These are phyloP conservation scores for Globisporangium okanoganense DNA, from an alignment of 352 stramenopile species.

Conservation along the genomic window DNA sequence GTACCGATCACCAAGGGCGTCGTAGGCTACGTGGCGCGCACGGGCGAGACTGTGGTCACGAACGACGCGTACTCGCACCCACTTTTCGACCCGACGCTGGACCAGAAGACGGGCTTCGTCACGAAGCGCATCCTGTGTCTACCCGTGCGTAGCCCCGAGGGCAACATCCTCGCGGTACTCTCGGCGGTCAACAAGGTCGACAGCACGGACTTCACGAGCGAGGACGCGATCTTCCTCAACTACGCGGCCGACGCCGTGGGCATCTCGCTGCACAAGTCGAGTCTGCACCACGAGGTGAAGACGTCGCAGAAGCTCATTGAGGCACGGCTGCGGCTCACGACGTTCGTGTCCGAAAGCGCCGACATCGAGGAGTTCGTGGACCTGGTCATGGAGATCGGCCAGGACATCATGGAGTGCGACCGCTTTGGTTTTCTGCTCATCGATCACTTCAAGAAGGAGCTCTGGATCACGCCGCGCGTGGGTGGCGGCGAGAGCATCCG, in stretches of 20 bases:
- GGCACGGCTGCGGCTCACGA: slow-evolving; percentile 53
- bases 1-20: slow-evolving; percentile 68
- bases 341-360: slow-evolving; percentile 53
- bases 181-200: slow-evolving; percentile 76
- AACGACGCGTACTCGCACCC: slow-evolving; percentile 64
- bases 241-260: slow-evolving; percentile 66
- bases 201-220: slow-evolving; percentile 54
- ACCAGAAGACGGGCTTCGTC: slow-evolving; percentile 60
- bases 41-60: slow-evolving; percentile 60
- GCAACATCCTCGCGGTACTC: slow-evolving; percentile 54
- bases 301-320: slow-evolving; percentile 74
- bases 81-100: slow-evolving; percentile 60
- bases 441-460: slow-evolving; percentile 73
- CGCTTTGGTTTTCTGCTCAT: slow-evolving; percentile 68
- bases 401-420: slow-evolving; percentile 73
- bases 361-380: slow-evolving; percentile 66
- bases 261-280: slow-evolving; percentile 67
- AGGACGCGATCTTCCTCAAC: slow-evolving; percentile 70
- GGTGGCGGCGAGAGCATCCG: slow-evolving; percentile 44
- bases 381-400: slow-evolving; percentile 68
- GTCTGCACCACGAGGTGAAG: slow-evolving; percentile 59
- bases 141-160: slow-evolving; percentile 53
- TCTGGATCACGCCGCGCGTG: slow-evolving; percentile 65
- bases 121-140: slow-evolving; percentile 63
- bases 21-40: slow-evolving; percentile 59